Base-by-base conservation (phyloP, 805 yeast species). In the Cyberlindnera saturnus region DNA sequence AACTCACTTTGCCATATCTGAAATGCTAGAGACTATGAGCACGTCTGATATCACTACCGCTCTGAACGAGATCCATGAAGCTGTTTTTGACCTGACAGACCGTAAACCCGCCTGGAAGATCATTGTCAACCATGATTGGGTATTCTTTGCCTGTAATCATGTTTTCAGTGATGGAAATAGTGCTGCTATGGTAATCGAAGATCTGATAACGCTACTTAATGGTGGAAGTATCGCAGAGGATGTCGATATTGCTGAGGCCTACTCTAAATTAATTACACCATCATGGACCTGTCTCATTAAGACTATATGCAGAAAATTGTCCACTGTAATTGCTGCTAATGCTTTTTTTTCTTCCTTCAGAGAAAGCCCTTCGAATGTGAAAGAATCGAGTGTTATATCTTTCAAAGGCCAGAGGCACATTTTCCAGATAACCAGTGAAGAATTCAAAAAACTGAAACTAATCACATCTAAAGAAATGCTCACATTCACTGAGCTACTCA, bases 121-220 rank as follows among this genome's bases (percentile, higher is more conserved):
- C 5, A 28, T 38, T 23, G 33, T 37, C 9, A 18, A 34, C 6
- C 36, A 17, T 14, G 37, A 36, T 2, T 47, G 51, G 51, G 13
- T 47, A 3, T 11, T 47, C n/a, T 38, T 39, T 35, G 48, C 42
- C 2, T 37, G 26, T 26, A 45, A 47, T 18, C 51, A 47, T 33
- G 18, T 42, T 19, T 42, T 47, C 15, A 29, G 20, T 13, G 51
- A 47, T 38, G 51, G 51, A 0, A 42, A 44, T 5, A 34, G 39
- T 18, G 37, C 40, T n/a, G 41, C 35, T 11, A 9, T 47, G 42
- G 42, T 44, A 8, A 18, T 47, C n/a, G 46, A 47, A 33, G 51
- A 47, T 14, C 35, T 47, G 7, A 7, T 44, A 3, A 13, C 17
- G 10, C 32, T 47, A 7, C 6, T 26, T 9, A 38, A 35, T 6